Conservation (phyloP, 179 eudicot species). For the Spergularia azorica region DNA sequence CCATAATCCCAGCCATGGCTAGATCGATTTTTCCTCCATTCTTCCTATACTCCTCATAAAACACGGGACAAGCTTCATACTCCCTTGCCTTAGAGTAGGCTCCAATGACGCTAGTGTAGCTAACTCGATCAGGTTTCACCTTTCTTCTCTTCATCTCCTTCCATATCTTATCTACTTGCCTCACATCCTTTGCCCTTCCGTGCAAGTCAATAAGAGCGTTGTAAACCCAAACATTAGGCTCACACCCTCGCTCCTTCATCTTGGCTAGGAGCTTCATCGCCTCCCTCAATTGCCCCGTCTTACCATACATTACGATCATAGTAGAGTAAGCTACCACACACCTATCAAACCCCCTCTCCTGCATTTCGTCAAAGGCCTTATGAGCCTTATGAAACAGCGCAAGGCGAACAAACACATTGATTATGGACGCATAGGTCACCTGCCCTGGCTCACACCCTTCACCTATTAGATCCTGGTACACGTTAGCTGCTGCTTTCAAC, state of each 20-base stretch:
- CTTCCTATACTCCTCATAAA: conserved; percentile 57
- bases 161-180: conserved; percentile 85
- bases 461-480: conserved; percentile 49
- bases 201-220: conserved; percentile 76
- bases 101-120: conserved; percentile 75
- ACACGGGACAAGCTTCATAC: conserved; percentile 48
- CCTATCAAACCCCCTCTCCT: conserved; percentile 55
- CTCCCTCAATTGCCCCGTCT: conserved; percentile 55
- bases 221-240: conserved; percentile 91
- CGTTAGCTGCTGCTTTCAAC: conserved; percentile 43
- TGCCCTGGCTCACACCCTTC: conserved; percentile 78
- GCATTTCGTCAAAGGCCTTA: conserved; percentile 62
- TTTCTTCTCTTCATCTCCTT: conserved; percentile 88
- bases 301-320: conserved; percentile 84
- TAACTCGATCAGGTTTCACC: conserved; percentile 59
- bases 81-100: conserved; percentile 71
- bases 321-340: conserved; percentile 93
- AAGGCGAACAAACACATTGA: conserved; percentile 57
- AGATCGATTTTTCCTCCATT: conserved; percentile 66
- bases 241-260: conserved; percentile 81
- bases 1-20: conserved; percentile 93
- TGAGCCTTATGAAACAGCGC: conserved; percentile 61
- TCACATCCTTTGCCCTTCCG: conserved; percentile 55
- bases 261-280: conserved; percentile 81
- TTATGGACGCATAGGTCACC: conserved; percentile 78